A percentile compares a stretch with the other conserved stretches of the same genome.
phyloP scores from a whole-genome alignment of 2,329 filamentous ascomycete genomes.

The Sclerotinia trifoliorum region DNA sequence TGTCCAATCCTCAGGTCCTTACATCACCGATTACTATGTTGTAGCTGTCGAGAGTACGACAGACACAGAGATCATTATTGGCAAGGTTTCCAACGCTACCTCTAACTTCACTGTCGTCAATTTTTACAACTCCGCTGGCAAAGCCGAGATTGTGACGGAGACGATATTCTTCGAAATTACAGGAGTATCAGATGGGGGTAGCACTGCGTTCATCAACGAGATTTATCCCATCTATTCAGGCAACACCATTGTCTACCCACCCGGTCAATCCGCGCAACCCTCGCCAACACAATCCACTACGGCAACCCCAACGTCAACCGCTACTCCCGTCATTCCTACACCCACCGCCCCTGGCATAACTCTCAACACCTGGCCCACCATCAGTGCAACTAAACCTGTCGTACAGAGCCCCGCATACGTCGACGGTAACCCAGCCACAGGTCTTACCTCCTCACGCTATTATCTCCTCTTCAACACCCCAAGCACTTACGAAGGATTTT shows the following conservation, averaged over 20 bases:
- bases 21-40: conserved; percentile 17
- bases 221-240: conserved; percentile 12
- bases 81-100: conserved; percentile 8
- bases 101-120: conserved; percentile 8
- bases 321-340: background rate
- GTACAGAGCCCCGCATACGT: background rate
- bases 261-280: background rate
- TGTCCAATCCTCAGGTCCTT: conserved; percentile 9
- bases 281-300: background rate
- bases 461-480: background rate
- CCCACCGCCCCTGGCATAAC: background rate
- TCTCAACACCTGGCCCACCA: background rate
- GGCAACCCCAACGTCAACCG: background rate
- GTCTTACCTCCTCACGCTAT: background rate
- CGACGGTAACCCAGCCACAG: conserved; percentile 7
- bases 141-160: background rate
- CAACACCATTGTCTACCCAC: conserved; percentile 2
- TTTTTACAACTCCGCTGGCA: conserved; percentile 1
- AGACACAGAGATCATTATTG: background rate
- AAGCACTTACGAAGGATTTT: conserved; percentile 6
- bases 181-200: background rate
- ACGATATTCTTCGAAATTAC: background rate
- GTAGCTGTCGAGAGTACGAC: background rate
- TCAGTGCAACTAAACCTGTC: background rate
- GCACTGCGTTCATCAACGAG: background rate